phyloP scores from a whole-genome alignment of 305 asterid genomes.

The Fraxinus dipetala region DNA sequence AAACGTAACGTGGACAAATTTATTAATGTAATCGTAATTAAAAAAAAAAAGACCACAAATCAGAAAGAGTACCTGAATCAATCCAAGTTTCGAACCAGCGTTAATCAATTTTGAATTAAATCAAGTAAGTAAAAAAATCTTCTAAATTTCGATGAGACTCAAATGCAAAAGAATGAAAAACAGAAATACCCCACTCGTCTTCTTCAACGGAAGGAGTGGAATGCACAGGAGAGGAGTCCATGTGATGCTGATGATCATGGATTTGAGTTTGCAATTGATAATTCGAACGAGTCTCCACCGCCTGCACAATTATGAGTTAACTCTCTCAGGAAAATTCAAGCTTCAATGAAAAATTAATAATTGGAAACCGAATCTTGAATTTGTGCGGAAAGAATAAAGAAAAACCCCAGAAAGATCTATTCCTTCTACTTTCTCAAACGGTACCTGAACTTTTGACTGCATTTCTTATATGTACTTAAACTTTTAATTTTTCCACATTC shows the following conservation, averaged over 20 bases:
- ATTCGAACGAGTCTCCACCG: not conserved
- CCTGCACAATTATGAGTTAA: not conserved
- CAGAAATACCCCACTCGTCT: conserved; percentile 43
- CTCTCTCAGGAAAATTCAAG: not conserved
- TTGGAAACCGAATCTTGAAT: not conserved
- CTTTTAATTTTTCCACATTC: not conserved
- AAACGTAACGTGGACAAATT: not conserved
- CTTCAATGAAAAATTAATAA: not conserved
- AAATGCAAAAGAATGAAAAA: not conserved
- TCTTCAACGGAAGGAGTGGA: conserved; percentile 34
- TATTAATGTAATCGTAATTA: not conserved
- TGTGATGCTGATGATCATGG: conserved; percentile 51
- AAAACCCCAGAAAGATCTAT: conserved; percentile 13
- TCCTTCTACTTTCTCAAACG: not conserved
- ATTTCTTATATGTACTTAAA: not conserved
- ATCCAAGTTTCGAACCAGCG: not conserved
- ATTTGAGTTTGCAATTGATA: conserved; percentile 21
- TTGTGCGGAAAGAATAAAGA: not conserved
- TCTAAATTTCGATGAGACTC: not conserved
- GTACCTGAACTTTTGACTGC: not conserved
- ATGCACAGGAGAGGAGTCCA: conserved; percentile 35
- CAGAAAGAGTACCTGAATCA: not conserved
- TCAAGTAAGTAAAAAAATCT: not conserved
- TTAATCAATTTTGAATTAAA: not conserved
- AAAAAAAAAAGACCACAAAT: not conserved